A percentile compares a stretch with the other conserved stretches of the same genome.
phyloP scores from a whole-genome alignment of 345 rosid genomes.

The Boechera stricta region DNA sequence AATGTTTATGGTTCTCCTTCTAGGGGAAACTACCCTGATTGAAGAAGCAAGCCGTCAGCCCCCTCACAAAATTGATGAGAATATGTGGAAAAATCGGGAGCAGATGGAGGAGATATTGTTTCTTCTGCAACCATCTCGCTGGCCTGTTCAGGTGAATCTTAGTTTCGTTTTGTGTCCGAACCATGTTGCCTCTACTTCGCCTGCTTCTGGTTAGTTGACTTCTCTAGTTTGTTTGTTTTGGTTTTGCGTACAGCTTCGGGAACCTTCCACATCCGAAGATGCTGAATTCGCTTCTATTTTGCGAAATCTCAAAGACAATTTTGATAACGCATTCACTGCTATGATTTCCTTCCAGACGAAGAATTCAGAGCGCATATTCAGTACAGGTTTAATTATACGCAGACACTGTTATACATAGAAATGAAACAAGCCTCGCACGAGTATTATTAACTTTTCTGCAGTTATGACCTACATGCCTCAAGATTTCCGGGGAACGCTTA shows the following conservation, averaged over 20 bases:
- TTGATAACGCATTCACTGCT: constrained; percentile 52
- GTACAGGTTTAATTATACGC: constrained; percentile 62
- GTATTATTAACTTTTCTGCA: constrained; percentile 41
- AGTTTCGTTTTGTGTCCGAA: neutral
- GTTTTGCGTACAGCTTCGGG: constrained; percentile 65
- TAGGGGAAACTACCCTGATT: constrained; percentile 64
- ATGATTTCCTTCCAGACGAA: constrained; percentile 73
- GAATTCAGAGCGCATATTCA: constrained; percentile 86
- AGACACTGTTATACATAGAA: neutral
- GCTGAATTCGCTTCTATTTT: constrained; percentile 52
- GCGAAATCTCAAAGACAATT: constrained; percentile 48
- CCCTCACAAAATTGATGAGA: constrained; percentile 92
- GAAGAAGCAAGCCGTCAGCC: constrained; percentile 67
- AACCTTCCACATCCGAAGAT: constrained; percentile 60
- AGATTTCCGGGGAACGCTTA: constrained; percentile 92
- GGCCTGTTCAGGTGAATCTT: constrained; percentile 65
- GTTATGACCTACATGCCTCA: constrained; percentile 99
- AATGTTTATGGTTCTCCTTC: neutral
- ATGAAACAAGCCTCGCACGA: neutral
- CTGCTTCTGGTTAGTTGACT: constrained; percentile 16
- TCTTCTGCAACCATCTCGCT: constrained; percentile 67
- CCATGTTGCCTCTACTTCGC: constrained; percentile 11
- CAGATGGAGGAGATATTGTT: constrained; percentile 84
- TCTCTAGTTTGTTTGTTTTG: neutral
- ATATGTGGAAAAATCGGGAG: constrained; percentile 97